Base-by-base conservation (phyloP, 495 filamentous ascomycete species). In the Penicillium ochrochloron region DNA sequence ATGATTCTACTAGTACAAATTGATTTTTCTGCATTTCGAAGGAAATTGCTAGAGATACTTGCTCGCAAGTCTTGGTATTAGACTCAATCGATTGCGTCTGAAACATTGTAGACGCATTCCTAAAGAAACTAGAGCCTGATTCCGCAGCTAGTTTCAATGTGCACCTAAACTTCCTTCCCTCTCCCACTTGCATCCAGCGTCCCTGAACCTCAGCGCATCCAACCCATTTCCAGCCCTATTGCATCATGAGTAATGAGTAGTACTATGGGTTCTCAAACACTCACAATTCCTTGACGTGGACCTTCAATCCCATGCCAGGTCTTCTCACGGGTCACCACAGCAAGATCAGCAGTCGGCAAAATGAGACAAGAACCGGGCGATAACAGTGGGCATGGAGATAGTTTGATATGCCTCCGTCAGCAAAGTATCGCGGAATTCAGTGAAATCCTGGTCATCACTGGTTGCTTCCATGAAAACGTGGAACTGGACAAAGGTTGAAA, bases 1-100 rank as follows among this genome's bases (percentile, higher is more conserved):
- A 29, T 21, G 31, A 27, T 29, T 52, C 25, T 52, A 52, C 48
- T 31, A 27, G 48, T 31, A 17, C 48, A 52, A 52, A 52, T 31
- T 52, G 25, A 31, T 31, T 52, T 52, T 2, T 48, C 11, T 48
- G 21, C 19, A 17, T 41, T 41, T 37, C 19, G 19, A 44, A 44
- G 42, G 35, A 6, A 2, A 37, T 7, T 7, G 6, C 42, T 44
- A 3, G n/a, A 21, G 17, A 8, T 48, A 21, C 25, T 10, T 17
- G n/a, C n/a, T 42, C 2, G 39, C 39, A 42, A 5, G 39, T 42
- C 37, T 42, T 42, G 39, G 5, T 5, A 42, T n/a, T 42, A n/a
- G 39, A 42, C 31, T 33, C 31, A 5, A 33, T 33, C 8, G 8
- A 33, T 33, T 33, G 5, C 31, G 31, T 9, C 31, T 7, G 31